Evolutionary conservation across 225 moss, liverwort and hornwort genomes (phyloP).

Genomic region (Lunularia cruciata): DNA sequence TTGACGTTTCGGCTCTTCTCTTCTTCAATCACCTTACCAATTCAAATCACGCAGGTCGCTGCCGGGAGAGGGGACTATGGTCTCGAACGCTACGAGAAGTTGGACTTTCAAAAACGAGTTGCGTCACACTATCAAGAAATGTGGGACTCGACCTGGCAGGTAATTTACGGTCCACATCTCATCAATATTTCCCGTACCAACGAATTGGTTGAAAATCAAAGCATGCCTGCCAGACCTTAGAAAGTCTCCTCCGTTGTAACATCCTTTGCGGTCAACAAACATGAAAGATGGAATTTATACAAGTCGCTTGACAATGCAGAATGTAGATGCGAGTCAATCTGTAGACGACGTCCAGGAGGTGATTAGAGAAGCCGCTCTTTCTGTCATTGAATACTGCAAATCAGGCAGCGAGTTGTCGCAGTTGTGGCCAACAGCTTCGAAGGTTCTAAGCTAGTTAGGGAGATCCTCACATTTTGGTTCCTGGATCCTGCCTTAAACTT

Average conservation of each 20-base stretch:
- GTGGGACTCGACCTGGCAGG: conserved; percentile 81
- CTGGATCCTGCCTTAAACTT: too few relatives aligned
- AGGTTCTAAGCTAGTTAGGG: not conserved
- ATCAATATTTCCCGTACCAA: too few relatives aligned
- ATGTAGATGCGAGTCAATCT: conserved; percentile 73
- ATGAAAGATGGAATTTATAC: too few relatives aligned
- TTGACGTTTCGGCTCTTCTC: too few relatives aligned
- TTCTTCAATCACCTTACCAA: too few relatives aligned
- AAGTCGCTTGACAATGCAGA: too few relatives aligned
- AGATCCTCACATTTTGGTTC: too few relatives aligned
- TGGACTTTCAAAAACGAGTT: conserved; percentile 82
- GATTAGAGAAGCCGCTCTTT: conserved; percentile 54
- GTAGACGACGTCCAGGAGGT: conserved; percentile 62
- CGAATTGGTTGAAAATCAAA: too few relatives aligned
- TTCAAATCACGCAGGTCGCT: conserved; percentile 52
- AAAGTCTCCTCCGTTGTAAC: too few relatives aligned
- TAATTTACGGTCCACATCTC: conserved; percentile 25
- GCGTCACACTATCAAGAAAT: conserved; percentile 61
- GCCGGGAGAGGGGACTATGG: conserved; percentile 88
- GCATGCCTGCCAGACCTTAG: too few relatives aligned
- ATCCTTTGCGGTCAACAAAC: too few relatives aligned
- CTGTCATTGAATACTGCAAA: conserved; percentile 63
- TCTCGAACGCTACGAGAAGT: conserved; percentile 83
- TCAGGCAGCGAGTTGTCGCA: conserved; percentile 61
- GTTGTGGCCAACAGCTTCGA: conserved; percentile 54